Conservation (phyloP, 1,284 basidiomycete genomes). For the Puccinia polysora region DNA sequence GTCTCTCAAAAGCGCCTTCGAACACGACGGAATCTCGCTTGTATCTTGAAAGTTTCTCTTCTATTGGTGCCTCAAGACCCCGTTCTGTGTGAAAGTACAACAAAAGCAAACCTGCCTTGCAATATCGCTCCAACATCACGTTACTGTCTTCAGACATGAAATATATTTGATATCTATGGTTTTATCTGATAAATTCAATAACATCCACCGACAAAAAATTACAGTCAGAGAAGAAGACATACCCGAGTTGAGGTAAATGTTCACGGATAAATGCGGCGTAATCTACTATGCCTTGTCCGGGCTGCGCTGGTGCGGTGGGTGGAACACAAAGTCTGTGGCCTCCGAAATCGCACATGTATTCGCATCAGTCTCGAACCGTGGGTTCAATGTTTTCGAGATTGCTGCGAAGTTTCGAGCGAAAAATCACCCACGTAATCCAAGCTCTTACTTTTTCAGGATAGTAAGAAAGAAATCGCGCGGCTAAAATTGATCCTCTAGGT, state of each 20-base stretch:
- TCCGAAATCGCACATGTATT: not conserved
- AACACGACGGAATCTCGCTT: constrained; percentile 3
- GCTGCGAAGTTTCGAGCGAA: not conserved
- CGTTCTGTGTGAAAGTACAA: constrained; percentile 20
- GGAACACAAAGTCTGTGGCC: constrained; percentile 26
- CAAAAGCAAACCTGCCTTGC: not conserved
- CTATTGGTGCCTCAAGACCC: not conserved
- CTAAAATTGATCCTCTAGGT: constrained; percentile 18
- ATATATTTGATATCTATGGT: constrained; percentile 22
- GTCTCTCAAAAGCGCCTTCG: not conserved
- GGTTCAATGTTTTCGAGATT: not conserved
- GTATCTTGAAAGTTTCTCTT: not conserved
- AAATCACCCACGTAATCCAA: constrained; percentile 19
- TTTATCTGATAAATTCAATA: not conserved
- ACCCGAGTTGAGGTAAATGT: constrained; percentile 23
- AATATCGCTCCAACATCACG: not conserved
- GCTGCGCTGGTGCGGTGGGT: constrained; percentile 7
- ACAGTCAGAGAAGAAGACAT: not conserved
- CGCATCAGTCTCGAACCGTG: not conserved
- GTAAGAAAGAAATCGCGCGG: constrained; percentile 7
- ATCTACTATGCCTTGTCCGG: not conserved
- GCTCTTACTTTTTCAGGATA: constrained; percentile 17
- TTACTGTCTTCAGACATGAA: constrained; percentile 9
- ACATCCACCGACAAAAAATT: not conserved
- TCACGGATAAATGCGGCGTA: not conserved